Evolutionary conservation across 1,139 yeast genomes (phyloP), one percentile per base, ranked within the genome.

Genomic region (Insectozyma bohioensis): DNA sequence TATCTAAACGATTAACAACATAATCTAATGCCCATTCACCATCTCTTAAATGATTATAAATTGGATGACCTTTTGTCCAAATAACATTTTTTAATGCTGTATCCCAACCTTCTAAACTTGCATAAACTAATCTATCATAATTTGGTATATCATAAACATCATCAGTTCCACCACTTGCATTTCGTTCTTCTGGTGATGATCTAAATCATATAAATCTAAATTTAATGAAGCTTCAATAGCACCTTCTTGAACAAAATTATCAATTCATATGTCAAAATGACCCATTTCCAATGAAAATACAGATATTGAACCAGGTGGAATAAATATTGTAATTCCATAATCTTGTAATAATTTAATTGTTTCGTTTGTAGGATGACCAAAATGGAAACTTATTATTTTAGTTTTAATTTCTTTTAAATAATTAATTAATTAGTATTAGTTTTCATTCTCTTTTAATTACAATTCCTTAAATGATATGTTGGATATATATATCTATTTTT

Each of bases 21-120:
- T 79, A 85, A 50, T 88, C 97, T 25, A 87, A 63, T 0, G 97
- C 95, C 98, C 98, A 92, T 24, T 68, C 61, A 1, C 97, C 97
- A 12, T 72, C 67, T 46, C 98, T 70, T 41, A 92, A 64, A 55
- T 92, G 95, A 33, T 79, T 74, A 44, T 95, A 80, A 23, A 90
- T 49, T 1, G 96, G 85, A 55, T 86, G 95, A 0, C 92, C 95
- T 52, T 92, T 92, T 28, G 69, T 64, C 56, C 73, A 67, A 22
- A 87, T 78, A 7, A 88, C 75, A 18, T 67, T 61, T 39, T 76
- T 71, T 42, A 90, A 59, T 0, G 81, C 81, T 0, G 87, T 69
- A 30, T 80, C 76, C 95, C 96, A 92, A 4, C 98, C 98, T 59
- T 86, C 95, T 18, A 92, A 63, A 9, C 98, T 98, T 27, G 95